Evolutionary conservation across 257 asterid species (phyloP).

Genomic region (Schizonepeta tenuifolia): DNA sequence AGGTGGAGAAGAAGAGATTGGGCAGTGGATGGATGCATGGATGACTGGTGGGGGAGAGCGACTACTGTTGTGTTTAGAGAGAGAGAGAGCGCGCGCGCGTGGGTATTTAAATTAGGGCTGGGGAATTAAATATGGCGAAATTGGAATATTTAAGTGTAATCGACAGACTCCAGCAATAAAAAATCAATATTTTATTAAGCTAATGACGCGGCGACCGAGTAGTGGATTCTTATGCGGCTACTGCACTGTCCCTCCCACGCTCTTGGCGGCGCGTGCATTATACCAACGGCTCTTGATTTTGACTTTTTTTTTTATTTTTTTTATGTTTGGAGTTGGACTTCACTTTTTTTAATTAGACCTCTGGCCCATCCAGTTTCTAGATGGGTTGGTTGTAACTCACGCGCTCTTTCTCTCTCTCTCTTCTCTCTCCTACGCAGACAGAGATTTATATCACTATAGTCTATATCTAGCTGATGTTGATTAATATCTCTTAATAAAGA

Average conservation of each 20-base stretch:
- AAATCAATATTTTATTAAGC: background rate
- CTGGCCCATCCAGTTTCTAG: background rate
- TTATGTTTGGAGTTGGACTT: background rate
- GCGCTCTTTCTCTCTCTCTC: background rate
- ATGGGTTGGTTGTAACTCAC: background rate
- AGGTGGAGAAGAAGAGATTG: conserved; percentile 35
- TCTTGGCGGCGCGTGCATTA: conserved; percentile 13
- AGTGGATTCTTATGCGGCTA: conserved; percentile 26
- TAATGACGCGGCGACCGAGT: conserved; percentile 48
- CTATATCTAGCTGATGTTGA: conserved; percentile 1
- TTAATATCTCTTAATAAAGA: background rate
- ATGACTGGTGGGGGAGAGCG: conserved; percentile 32
- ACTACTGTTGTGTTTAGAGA: background rate
- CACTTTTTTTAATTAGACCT: background rate
- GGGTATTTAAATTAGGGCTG: background rate
- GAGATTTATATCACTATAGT: background rate
- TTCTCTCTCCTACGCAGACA: conserved; percentile 12
- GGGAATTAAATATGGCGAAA: conserved; percentile 11
- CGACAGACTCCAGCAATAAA: conserved; percentile 27
- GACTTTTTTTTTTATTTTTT: background rate
- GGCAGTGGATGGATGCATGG: conserved; percentile 34
- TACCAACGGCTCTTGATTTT: background rate
- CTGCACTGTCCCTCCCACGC: conserved; percentile 25
- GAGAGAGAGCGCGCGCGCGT: conserved; percentile 11
- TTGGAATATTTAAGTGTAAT: background rate